Percentiles rank a stretch among this genome's conserved stretches.
These are phyloP conservation scores for Mucor indicus DNA, from an alignment of 371 early-diverging fungal genomes.

Conservation along the genomic window DNA sequence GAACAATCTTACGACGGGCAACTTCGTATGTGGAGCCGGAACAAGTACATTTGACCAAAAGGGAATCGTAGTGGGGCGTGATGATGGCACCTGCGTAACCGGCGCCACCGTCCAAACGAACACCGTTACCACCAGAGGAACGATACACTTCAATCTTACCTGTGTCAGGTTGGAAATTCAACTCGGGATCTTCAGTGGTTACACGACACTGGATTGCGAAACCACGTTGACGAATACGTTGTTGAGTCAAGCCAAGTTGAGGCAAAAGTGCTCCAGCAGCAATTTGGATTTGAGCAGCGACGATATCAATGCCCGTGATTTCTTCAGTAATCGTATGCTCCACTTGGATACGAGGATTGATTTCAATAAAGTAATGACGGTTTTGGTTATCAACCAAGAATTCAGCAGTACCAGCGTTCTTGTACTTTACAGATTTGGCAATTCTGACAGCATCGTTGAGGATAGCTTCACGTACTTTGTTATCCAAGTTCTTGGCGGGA, in stretches of 20 bases:
- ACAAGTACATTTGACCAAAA: constrained; percentile 92
- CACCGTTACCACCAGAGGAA: constrained; percentile 86
- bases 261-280: constrained; percentile 82
- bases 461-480: constrained; percentile 73
- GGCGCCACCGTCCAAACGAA: constrained; percentile 89
- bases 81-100: constrained; percentile 90
- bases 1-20: constrained; percentile 83
- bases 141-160: constrained; percentile 93
- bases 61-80: constrained; percentile 94
- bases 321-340: constrained; percentile 95
- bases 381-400: constrained; percentile 90
- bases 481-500: constrained; percentile 75
- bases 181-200: constrained; percentile 90
- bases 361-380: constrained; percentile 94
- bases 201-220: constrained; percentile 95
- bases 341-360: constrained; percentile 93
- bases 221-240: constrained; percentile 74
- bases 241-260: constrained; percentile 83
- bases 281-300: constrained; percentile 89
- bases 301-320: constrained; percentile 92
- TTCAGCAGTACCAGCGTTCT: constrained; percentile 97
- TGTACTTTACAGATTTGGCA: constrained; percentile 86
- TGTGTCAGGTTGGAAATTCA: constrained; percentile 92
- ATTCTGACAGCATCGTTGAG: constrained; percentile 89
- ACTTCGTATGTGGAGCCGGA: constrained; percentile 83